These are phyloP conservation scores for Fusarium virguliforme DNA, from an alignment of 2,329 filamentous ascomycete genomes.

Conservation along the genomic window DNA sequence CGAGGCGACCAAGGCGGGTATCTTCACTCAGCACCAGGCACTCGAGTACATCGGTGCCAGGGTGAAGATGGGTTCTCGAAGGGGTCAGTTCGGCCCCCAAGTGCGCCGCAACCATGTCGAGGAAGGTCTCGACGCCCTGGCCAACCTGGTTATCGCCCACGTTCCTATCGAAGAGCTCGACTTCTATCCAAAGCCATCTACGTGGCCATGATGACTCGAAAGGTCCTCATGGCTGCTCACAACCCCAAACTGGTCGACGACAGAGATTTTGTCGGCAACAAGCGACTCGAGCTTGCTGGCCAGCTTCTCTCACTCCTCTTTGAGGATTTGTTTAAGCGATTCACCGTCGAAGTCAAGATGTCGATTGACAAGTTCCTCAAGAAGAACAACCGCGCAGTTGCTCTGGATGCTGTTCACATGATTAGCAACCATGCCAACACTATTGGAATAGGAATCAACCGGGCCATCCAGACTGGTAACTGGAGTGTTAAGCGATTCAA, in stretches of 20 bases:
- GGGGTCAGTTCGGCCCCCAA: conserved; percentile 68
- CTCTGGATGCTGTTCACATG: conserved; percentile 89
- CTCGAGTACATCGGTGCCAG: conserved; percentile 91
- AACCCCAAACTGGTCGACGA: conserved; percentile 94
- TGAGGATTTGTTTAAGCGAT: conserved; percentile 98
- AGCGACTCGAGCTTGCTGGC: conserved; percentile 93
- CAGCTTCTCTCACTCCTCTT: conserved; percentile 95
- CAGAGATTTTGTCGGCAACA: conserved; percentile 98
- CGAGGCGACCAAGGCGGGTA: conserved; percentile 85
- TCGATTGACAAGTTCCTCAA: conserved; percentile 96
- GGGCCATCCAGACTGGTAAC: conserved; percentile 96
- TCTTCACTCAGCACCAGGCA: conserved; percentile 95
- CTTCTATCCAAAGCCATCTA: conserved; percentile 97
- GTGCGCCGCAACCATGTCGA: conserved; percentile 85
- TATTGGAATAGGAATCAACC: conserved; percentile 94
- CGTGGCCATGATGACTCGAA: conserved; percentile 96
- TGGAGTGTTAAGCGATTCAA: conserved; percentile 99
- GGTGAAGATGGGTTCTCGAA: conserved; percentile 87
- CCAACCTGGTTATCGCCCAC: conserved; percentile 94
- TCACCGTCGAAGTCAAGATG: conserved; percentile 89
- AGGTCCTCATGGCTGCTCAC: conserved; percentile 93
- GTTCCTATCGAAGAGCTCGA: conserved; percentile 93
- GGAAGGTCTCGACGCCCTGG: conserved; percentile 92
- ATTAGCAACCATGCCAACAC: conserved; percentile 88
- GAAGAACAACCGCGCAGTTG: conserved; percentile 90